Evolutionary conservation across 441 rosid genomes (phyloP).

Genomic region (Gossypium gossypioides): DNA sequence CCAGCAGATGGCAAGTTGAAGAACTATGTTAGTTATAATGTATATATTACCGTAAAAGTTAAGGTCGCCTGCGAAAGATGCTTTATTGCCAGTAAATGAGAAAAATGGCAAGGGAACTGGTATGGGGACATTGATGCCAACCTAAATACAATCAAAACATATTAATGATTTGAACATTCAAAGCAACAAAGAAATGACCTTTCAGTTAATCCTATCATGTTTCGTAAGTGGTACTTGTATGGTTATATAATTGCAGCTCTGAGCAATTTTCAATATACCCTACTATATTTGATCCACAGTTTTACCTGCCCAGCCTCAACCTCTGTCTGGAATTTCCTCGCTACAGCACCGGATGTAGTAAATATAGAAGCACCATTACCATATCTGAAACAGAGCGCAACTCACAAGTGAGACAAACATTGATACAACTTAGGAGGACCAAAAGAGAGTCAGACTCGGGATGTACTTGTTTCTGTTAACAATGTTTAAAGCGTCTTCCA

Average conservation of each 20-base stretch:
- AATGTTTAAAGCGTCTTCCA: slow-evolving; percentile 35
- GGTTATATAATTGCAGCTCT: neutral
- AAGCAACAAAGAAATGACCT: neutral
- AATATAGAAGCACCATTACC: slow-evolving; percentile 44
- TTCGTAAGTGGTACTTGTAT: neutral
- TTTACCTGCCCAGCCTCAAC: slow-evolving; percentile 53
- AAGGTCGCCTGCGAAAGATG: slow-evolving; percentile 82
- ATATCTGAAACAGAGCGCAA: slow-evolving; percentile 29
- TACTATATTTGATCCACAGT: neutral
- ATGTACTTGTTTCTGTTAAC: slow-evolving; percentile 59
- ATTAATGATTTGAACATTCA: neutral
- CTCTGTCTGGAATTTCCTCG: slow-evolving; percentile 43
- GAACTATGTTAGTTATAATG: neutral
- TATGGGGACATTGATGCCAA: slow-evolving; percentile 88
- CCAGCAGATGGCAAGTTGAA: neutral
- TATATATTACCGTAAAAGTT: slow-evolving; percentile 66
- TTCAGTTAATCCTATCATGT: neutral
- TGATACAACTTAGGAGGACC: neutral
- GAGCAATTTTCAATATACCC: neutral
- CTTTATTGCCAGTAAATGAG: slow-evolving; percentile 81
- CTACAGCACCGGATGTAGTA: slow-evolving; percentile 31
- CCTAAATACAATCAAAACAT: slow-evolving; percentile 29
- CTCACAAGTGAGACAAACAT: neutral
- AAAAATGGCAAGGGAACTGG: slow-evolving; percentile 89
- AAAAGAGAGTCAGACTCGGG: neutral